Conservation (phyloP, 108 stramenopile genomes). For the Skeletonema grethae region DNA sequence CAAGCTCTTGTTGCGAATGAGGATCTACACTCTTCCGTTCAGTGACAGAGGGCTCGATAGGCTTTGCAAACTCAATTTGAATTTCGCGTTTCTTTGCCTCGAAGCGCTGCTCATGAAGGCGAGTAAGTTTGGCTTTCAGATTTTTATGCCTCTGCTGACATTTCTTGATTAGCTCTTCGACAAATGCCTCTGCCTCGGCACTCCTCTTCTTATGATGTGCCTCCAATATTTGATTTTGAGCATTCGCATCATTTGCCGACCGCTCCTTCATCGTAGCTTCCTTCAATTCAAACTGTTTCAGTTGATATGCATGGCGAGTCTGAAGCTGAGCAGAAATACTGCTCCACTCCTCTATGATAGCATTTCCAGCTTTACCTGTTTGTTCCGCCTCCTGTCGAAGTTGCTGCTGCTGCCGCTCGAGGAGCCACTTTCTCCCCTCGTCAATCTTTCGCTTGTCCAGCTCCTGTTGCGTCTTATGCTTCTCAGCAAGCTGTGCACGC, state of each 20-base stretch:
- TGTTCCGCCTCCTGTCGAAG: slow-evolving; percentile 59
- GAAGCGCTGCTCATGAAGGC: slow-evolving; percentile 56
- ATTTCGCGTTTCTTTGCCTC: slow-evolving; percentile 28
- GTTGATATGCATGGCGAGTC: slow-evolving; percentile 56
- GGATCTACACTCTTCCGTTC: not conserved
- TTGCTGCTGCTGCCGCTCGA: slow-evolving; percentile 39
- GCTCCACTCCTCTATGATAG: slow-evolving; percentile 56
- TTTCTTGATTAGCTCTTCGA: slow-evolving; percentile 43
- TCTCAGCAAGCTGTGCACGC: slow-evolving; percentile 32
- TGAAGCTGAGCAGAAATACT: slow-evolving; percentile 47
- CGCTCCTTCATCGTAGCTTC: slow-evolving; percentile 57
- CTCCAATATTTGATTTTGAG: slow-evolving; percentile 52
- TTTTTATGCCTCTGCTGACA: slow-evolving; percentile 53
- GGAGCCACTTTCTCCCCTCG: slow-evolving; percentile 52
- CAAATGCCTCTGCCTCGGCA: slow-evolving; percentile 41
- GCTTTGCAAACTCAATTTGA: not conserved
- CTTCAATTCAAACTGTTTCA: slow-evolving; percentile 55
- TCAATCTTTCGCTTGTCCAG: slow-evolving; percentile 58
- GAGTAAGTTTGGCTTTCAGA: slow-evolving; percentile 40
- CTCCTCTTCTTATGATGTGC: slow-evolving; percentile 58
- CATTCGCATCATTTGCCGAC: slow-evolving; percentile 49
- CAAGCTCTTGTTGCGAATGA: not conserved
- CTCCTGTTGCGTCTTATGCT: slow-evolving; percentile 51
- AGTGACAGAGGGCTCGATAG: not conserved
- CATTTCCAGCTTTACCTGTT: slow-evolving; percentile 35